Conservation (phyloP, 345 rosid species). For the Acer yangbiense region DNA sequence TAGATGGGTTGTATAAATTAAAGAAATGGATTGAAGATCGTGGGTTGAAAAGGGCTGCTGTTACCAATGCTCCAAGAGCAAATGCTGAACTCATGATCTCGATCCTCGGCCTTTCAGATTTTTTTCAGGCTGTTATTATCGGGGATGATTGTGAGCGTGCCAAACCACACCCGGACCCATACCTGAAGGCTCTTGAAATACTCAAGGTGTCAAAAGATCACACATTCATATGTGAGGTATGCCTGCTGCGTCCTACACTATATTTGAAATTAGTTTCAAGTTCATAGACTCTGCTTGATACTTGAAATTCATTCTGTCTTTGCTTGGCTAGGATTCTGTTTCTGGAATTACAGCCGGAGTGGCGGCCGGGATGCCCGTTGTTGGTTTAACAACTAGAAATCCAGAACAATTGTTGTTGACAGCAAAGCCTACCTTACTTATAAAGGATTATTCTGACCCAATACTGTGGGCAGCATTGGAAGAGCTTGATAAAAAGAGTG, state of each 20-base stretch:
- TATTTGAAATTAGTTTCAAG: neutral
- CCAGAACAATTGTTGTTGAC: constrained; percentile 61
- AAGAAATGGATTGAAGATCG: constrained; percentile 86
- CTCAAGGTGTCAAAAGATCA: constrained; percentile 88
- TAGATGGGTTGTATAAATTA: constrained; percentile 68
- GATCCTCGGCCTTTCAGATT: constrained; percentile 74
- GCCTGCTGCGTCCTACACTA: neutral
- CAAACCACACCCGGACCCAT: constrained; percentile 89
- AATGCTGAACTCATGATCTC: constrained; percentile 92
- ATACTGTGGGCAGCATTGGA: constrained; percentile 79
- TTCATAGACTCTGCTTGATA: neutral
- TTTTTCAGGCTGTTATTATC: constrained; percentile 69
- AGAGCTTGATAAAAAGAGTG: constrained; percentile 58
- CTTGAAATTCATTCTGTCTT: neutral
- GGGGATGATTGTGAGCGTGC: constrained; percentile 82
- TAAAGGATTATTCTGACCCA: constrained; percentile 78
- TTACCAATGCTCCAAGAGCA: constrained; percentile 83
- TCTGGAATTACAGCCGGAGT: constrained; percentile 97
- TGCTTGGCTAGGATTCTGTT: constrained; percentile 60
- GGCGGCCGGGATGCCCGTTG: constrained; percentile 89
- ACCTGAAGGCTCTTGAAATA: constrained; percentile 77
- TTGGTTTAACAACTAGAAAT: constrained; percentile 77
- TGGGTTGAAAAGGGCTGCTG: constrained; percentile 90
- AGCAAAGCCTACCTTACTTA: constrained; percentile 77
- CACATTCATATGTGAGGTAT: constrained; percentile 73